These are phyloP conservation scores for Psilocybe tampanensis DNA, from an alignment of 768 basidiomycete species.

Conservation along the genomic window DNA sequence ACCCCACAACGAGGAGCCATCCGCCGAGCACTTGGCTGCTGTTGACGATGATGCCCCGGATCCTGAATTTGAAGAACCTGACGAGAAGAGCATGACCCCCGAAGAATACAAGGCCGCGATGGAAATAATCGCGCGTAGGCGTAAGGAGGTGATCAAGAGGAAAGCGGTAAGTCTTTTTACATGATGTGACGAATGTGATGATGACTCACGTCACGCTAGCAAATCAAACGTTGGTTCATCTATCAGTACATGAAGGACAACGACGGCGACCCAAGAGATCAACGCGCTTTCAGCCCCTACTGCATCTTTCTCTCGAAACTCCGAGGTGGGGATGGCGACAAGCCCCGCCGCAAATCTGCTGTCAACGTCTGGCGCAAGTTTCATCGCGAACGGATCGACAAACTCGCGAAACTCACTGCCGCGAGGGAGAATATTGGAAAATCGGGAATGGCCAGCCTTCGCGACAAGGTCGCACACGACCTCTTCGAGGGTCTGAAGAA, in stretches of 20 bases:
- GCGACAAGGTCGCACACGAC: background rate
- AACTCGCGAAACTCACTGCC: background rate
- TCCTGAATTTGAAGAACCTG: background rate
- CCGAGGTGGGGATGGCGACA: background rate
- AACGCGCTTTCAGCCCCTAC: background rate
- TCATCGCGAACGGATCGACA: background rate
- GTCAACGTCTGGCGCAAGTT: background rate
- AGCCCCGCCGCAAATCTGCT: background rate
- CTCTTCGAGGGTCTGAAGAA: background rate
- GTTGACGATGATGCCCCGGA: slow-evolving; percentile 7
- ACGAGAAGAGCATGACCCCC: background rate
- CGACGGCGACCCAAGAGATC: background rate
- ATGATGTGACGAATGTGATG: background rate
- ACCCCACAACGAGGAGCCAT: background rate
- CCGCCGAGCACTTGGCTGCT: background rate
- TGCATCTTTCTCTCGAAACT: background rate
- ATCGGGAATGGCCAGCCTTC: background rate
- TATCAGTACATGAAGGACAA: background rate
- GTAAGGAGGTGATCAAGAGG: background rate
- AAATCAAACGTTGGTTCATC: background rate
- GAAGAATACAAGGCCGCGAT: slow-evolving; percentile 1
- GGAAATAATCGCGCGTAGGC: background rate
- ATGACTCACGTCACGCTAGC: background rate
- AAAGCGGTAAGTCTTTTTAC: background rate
- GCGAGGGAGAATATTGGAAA: background rate